Base-by-base conservation (phyloP, 106 monocot genomes). In the Posidonia australis region DNA sequence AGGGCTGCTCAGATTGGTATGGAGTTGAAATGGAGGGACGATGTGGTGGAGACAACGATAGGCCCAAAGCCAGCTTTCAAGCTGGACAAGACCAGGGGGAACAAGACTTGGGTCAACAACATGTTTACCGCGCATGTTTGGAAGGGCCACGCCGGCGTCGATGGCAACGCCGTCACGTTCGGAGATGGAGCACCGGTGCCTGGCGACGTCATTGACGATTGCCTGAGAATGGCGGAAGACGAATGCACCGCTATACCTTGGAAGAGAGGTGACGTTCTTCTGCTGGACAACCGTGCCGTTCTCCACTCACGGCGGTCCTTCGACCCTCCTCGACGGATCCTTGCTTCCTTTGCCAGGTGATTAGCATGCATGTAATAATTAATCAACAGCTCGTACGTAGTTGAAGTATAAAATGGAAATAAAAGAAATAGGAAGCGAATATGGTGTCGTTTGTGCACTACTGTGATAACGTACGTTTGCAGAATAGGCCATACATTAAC, bases 101-200 rank as follows among this genome's bases (percentile, higher is more conserved):
- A 79, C 27, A 96, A 84, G 61, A 79, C 90, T 71, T 96, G 94
- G 94, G 84, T 87, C 30, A 96, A 96, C 64, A 82, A 84, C 77
- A 76, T 96, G 90, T 82, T 96, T 1, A 81, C 86, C 24, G 80
- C 86, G 51, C 90, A 84, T 19, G 86, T 84, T 1, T 90, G 94
- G 90, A 78, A 82, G 43, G 82, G 90, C 65, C 64, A 68, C 18
- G 78, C 79, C 23, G 83, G 79, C 55, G 81, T 77, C 66, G 79
- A 81, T 14, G 29, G 70, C 24, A 87, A 84, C 54, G 84, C 82
- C 5, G 86, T 90, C 18, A 84, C 70, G 44, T 90, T 86, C 59
- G 90, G 94, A 58, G 86, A 96, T 56, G 86, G 84, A 19, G 63
- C 76, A 23, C 80, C 80, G 0, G 58, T 96, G 67, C 86, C 94